A percentile compares a stretch with the other conserved stretches of the same genome.
phyloP scores from a whole-genome alignment of 495 filamentous ascomycete species.

The Talaromyces liani region DNA sequence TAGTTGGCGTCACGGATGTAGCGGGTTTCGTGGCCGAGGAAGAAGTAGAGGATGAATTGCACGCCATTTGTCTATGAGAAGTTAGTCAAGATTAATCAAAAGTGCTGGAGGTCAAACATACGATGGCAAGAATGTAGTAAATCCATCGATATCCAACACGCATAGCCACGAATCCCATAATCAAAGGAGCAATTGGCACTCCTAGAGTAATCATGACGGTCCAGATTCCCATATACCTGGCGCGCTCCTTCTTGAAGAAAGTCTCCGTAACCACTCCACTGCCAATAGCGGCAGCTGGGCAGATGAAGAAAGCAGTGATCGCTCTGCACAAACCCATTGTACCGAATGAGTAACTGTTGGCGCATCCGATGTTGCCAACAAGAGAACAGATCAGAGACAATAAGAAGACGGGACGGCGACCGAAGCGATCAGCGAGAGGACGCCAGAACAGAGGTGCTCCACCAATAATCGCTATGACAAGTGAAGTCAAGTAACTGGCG shows the following conservation, averaged over 20 bases:
- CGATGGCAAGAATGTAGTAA: constrained; percentile 38
- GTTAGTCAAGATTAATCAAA: neutral
- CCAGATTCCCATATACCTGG: constrained; percentile 47
- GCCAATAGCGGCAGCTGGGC: constrained; percentile 45
- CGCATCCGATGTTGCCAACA: no score
- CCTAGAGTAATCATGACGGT: constrained; percentile 44
- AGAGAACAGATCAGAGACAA: no score
- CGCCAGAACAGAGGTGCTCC: no score
- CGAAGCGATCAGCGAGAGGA: no score
- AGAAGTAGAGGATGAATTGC: constrained; percentile 45
- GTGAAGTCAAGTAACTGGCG: constrained; percentile 43
- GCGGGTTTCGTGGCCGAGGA: constrained; percentile 48
- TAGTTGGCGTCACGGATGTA: constrained; percentile 23
- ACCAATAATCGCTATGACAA: constrained; percentile 14
- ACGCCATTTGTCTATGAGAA: constrained; percentile 38
- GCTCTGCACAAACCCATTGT: constrained; percentile 37
- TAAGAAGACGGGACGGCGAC: no score
- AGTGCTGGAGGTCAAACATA: constrained; percentile 15
- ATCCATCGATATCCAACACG: constrained; percentile 34
- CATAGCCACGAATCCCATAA: constrained; percentile 40
- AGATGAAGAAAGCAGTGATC: constrained; percentile 46
- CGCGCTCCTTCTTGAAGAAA: constrained; percentile 43
- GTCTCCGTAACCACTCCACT: constrained; percentile 47
- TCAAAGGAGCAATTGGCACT: constrained; percentile 37
- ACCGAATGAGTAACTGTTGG: constrained; percentile 1